Evolutionary conservation across 495 filamentous ascomycete species (phyloP).

Genomic region (Pseudomonodictys pantanalensis): DNA sequence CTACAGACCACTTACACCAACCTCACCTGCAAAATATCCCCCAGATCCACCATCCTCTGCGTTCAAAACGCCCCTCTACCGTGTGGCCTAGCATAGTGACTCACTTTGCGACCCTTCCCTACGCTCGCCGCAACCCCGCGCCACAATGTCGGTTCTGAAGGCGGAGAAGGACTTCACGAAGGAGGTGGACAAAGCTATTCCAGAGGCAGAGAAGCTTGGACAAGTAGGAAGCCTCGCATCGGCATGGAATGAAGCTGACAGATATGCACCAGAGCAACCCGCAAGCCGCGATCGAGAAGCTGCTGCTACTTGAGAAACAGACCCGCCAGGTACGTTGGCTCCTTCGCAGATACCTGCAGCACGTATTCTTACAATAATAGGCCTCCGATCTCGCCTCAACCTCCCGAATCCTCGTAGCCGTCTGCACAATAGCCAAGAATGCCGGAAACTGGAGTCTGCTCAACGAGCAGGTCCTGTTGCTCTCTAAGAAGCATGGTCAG

Average conservation of each 20-base stretch:
- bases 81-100: too few species aligned
- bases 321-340: slow-evolving; percentile 72
- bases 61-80: too few species aligned
- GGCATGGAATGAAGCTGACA: slow-evolving; percentile 1
- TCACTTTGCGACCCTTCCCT: not conserved
- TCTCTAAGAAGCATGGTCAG: slow-evolving; percentile 99
- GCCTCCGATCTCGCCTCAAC: slow-evolving; percentile 94
- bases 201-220: slow-evolving; percentile 81
- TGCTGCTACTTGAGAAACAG: slow-evolving; percentile 87
- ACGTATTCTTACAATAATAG: slow-evolving; percentile 48
- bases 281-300: slow-evolving; percentile 86
- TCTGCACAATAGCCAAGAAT: slow-evolving; percentile 93
- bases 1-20: too few species aligned
- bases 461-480: slow-evolving; percentile 90
- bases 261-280: slow-evolving; percentile 61
- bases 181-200: slow-evolving; percentile 86
- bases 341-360: not conserved
- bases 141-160: slow-evolving; percentile 62
- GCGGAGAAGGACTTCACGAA: slow-evolving; percentile 79
- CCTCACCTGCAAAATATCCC: too few species aligned
- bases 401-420: slow-evolving; percentile 76
- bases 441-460: slow-evolving; percentile 86
- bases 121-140: slow-evolving; percentile 6
- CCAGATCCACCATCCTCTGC: too few species aligned
- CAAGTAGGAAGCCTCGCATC: slow-evolving; percentile 54